Percentiles rank a stretch among this genome's conserved stretches.
Evolutionary conservation across 2,329 filamentous ascomycete species (phyloP).

Genomic region (Botrytis galanthina): DNA sequence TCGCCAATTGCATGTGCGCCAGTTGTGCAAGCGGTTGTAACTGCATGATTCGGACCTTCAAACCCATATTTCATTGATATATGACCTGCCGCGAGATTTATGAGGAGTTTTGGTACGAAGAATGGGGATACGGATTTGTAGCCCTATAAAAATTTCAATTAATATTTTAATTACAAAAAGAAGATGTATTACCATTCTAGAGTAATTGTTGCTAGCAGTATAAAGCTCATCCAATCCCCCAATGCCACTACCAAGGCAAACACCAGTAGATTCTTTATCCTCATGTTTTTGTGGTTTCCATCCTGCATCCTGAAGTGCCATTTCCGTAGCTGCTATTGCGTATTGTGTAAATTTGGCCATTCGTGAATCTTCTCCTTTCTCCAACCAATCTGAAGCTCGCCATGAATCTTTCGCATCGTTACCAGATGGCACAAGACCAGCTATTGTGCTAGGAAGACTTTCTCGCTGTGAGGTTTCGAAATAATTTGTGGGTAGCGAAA

Average conservation of each 20-base stretch:
- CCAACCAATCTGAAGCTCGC: conserved; percentile 55
- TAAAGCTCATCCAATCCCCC: conserved; percentile 92
- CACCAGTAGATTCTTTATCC: conserved; percentile 74
- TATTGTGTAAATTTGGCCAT: conserved; percentile 94
- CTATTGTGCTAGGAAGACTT: conserved; percentile 78
- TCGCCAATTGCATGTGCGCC: conserved; percentile 94
- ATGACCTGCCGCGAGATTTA: conserved; percentile 93
- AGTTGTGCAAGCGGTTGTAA: conserved; percentile 93
- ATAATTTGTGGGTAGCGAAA: conserved; percentile 61
- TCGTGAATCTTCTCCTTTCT: conserved; percentile 59
- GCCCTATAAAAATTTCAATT: conserved; percentile 54
- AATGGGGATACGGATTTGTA: conserved; percentile 91
- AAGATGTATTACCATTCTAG: conserved; percentile 14
- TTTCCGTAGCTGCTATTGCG: conserved; percentile 79
- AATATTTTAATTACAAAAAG: conserved; percentile 9
- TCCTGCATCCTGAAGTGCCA: conserved; percentile 79
- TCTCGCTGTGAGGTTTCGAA: conserved; percentile 50
- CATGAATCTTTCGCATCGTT: conserved; percentile 46
- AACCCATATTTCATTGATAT: conserved; percentile 91
- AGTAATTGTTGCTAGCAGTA: conserved; percentile 56
- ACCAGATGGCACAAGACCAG: conserved; percentile 72
- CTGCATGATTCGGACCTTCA: conserved; percentile 86
- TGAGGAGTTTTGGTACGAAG: conserved; percentile 89
- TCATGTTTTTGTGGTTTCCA: conserved; percentile 57
- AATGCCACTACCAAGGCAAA: conserved; percentile 93